These are phyloP conservation scores for Pinus taeda DNA, from an alignment of 75 land plant species.

Conservation along the genomic window DNA sequence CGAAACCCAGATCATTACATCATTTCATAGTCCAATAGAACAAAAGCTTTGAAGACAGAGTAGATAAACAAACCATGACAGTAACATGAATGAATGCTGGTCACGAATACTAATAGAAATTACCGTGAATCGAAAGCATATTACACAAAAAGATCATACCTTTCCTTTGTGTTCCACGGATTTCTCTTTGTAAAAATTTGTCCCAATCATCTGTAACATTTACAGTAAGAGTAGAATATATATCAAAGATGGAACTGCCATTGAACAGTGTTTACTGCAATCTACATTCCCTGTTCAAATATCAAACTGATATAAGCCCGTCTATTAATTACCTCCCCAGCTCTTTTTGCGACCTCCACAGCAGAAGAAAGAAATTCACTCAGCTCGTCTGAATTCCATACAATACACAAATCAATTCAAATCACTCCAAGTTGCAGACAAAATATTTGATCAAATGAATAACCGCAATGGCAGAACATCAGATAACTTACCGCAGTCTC, in stretches of 20 bases:
- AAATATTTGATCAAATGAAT: background rate
- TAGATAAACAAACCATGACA: background rate
- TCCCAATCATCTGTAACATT: conserved; percentile 3
- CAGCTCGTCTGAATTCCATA: background rate
- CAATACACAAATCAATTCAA: too few species aligned
- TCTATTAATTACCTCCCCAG: conserved; percentile 2
- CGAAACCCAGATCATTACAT: background rate
- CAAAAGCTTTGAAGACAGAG: background rate
- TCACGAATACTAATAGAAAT: background rate
- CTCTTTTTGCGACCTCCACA: conserved; percentile 2
- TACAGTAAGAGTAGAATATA: background rate
- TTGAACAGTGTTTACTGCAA: background rate
- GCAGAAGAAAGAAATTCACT: background rate
- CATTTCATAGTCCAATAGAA: background rate
- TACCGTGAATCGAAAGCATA: background rate
- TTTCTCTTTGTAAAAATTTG: conserved; percentile 9
- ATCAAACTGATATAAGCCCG: background rate
- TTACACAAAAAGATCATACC: background rate
- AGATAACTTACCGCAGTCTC: background rate
- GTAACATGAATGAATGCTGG: background rate
- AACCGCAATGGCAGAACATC: background rate
- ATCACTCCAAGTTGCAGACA: background rate
- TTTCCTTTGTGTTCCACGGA: conserved; percentile 10
- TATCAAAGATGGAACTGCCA: too few species aligned
- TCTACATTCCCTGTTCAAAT: background rate